Percentiles rank a stretch among this genome's conserved stretches.
These are phyloP conservation scores for Myriosclerotinia duriaeana DNA, from an alignment of 2,329 filamentous ascomycete genomes.

Conservation along the genomic window DNA sequence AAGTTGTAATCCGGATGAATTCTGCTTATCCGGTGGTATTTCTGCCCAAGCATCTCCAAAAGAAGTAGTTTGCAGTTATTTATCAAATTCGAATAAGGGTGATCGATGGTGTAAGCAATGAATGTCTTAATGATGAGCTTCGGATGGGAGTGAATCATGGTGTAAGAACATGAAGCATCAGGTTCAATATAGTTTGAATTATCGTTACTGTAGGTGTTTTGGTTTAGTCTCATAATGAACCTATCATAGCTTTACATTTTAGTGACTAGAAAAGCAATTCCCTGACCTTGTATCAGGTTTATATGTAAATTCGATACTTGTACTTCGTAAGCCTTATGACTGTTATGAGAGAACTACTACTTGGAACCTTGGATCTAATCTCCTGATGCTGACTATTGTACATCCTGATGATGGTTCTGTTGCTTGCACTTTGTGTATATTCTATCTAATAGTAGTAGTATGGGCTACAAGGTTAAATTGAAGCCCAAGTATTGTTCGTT, in stretches of 20 bases:
- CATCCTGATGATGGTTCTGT: too few species aligned
- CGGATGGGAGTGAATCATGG: not conserved
- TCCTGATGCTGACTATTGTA: too few species aligned
- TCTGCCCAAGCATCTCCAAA: not conserved
- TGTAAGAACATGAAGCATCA: too few species aligned
- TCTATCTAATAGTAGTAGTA: too few species aligned
- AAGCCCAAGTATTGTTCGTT: not conserved
- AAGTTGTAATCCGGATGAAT: not conserved
- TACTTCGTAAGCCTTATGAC: too few species aligned
- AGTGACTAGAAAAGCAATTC: not conserved
- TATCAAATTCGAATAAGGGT: not conserved
- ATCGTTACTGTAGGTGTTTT: constrained; percentile 2
- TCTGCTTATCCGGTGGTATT: constrained; percentile 4
- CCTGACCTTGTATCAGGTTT: not conserved
- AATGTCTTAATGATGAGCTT: not conserved
- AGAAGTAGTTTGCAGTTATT: not conserved
- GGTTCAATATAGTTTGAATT: not conserved
- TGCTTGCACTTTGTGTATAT: not conserved
- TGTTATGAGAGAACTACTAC: too few species aligned
- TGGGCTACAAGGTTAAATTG: not conserved
- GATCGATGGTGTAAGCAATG: not conserved
- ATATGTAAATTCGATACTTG: not conserved
- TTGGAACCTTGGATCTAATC: too few species aligned
- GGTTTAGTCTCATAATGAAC: not conserved
- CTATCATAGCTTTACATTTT: not conserved